Percentiles rank a stretch among this genome's conserved stretches.
Evolutionary conservation across 257 asterid species (phyloP).

Genomic region (Agastache rugosa): DNA sequence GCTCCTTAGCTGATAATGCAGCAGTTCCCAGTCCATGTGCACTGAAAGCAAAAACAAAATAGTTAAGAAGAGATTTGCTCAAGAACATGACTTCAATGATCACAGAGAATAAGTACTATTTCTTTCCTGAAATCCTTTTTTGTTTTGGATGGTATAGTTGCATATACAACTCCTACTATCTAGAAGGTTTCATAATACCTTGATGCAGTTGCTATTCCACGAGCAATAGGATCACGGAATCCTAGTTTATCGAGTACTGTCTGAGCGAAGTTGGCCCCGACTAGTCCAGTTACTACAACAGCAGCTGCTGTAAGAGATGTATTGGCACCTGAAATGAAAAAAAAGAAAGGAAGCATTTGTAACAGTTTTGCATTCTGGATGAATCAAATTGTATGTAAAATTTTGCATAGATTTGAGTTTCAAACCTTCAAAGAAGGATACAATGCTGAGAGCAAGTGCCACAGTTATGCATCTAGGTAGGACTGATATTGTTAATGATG

Average conservation of each 20-base stretch:
- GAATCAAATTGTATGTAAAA: not conserved
- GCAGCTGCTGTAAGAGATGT: slow-evolving; percentile 97
- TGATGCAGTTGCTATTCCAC: slow-evolving; percentile 99
- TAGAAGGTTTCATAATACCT: slow-evolving; percentile 54
- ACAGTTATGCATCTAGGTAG: slow-evolving; percentile 99
- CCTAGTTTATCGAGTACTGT: slow-evolving; percentile 79
- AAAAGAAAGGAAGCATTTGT: slow-evolving; percentile 9
- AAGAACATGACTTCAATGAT: not conserved
- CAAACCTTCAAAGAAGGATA: slow-evolving; percentile 88
- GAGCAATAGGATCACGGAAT: slow-evolving; percentile 90
- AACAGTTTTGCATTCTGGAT: not conserved
- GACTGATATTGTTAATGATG: slow-evolving; percentile 69
- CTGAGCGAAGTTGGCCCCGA: slow-evolving; percentile 97
- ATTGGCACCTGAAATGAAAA: slow-evolving; percentile 76
- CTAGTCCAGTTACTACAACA: slow-evolving; percentile 91
- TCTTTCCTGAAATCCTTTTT: not conserved
- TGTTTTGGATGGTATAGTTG: not conserved
- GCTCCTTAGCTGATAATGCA: slow-evolving; percentile 96
- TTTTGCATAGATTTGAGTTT: not conserved
- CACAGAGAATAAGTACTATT: not conserved
- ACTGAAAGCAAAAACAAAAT: slow-evolving; percentile 43
- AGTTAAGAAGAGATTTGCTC: not conserved
- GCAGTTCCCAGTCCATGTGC: slow-evolving; percentile 99
- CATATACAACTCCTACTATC: not conserved
- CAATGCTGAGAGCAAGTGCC: slow-evolving; percentile 97